These are phyloP conservation scores for Gillenia trifoliata DNA, from an alignment of 306 rosid genomes.

Conservation along the genomic window DNA sequence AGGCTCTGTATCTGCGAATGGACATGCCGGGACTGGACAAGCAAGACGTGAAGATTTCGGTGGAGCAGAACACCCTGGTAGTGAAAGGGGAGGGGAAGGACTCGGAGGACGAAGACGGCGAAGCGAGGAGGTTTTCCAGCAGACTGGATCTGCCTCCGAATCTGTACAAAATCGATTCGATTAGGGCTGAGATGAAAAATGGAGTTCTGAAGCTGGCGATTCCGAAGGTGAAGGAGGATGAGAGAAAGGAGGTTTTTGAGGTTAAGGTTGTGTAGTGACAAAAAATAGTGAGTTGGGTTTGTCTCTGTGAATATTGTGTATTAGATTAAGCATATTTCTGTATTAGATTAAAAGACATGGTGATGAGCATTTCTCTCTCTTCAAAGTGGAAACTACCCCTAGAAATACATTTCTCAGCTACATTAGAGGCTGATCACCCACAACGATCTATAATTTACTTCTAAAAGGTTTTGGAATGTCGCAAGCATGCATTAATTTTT, in stretches of 20 bases:
- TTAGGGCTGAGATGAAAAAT: slow-evolving; percentile 80
- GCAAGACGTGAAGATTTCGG: slow-evolving; percentile 58
- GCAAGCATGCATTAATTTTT: no score
- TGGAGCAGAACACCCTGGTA: slow-evolving; percentile 60
- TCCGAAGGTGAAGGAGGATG: slow-evolving; percentile 59
- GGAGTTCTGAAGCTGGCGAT: slow-evolving; percentile 61
- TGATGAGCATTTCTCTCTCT: no score
- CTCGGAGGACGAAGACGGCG: slow-evolving; percentile 31
- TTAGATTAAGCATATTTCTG: no score
- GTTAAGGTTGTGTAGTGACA: slow-evolving; percentile 25
- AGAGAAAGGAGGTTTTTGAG: slow-evolving; percentile 41
- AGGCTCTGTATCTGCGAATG: slow-evolving; percentile 46
- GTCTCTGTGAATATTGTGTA: no score
- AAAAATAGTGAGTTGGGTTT: not conserved
- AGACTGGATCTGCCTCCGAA: slow-evolving; percentile 55
- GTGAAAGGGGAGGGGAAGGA: slow-evolving; percentile 53
- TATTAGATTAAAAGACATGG: no score
- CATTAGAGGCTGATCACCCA: no score
- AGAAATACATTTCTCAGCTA: no score
- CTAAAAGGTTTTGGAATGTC: no score
- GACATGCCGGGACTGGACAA: slow-evolving; percentile 77
- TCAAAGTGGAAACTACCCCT: no score
- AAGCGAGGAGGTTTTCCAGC: slow-evolving; percentile 40
- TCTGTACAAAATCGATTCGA: slow-evolving; percentile 44
- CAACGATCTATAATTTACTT: no score